These are phyloP conservation scores for Yarrowia porcina DNA, from an alignment of 805 yeast genomes.

Conservation along the genomic window DNA sequence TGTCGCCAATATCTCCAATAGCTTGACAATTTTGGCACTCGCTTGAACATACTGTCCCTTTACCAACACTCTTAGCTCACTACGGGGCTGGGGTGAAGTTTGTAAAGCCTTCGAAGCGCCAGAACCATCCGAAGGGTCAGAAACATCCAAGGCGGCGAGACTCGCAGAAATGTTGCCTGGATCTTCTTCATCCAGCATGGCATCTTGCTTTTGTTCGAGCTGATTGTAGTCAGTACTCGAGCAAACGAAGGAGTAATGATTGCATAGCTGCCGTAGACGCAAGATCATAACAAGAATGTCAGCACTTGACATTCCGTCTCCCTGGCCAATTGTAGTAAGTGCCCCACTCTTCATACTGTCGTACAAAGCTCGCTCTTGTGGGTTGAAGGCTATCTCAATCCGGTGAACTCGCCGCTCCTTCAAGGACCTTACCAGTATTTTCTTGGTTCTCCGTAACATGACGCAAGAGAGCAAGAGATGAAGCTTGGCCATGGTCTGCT, in stretches of 20 bases:
- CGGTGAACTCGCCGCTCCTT: not conserved
- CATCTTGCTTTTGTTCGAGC: not conserved
- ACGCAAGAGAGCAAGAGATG: not conserved
- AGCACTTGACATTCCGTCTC: not conserved
- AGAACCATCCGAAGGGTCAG: no score
- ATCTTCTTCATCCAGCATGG: not conserved
- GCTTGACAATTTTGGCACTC: not conserved
- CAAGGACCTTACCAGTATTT: not conserved
- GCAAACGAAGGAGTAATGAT: not conserved
- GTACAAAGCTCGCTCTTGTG: not conserved
- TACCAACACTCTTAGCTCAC: not conserved
- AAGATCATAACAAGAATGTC: not conserved
- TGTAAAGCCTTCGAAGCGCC: no score
- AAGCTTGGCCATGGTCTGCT: not conserved
- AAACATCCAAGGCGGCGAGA: not conserved
- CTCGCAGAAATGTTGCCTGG: not conserved
- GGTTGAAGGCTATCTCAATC: not conserved
- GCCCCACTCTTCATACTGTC: not conserved
- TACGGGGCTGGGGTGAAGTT: not conserved
- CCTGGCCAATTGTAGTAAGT: not conserved
- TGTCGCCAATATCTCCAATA: not conserved
- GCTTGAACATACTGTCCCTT: not conserved
- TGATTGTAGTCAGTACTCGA: not conserved
- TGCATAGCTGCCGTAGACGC: not conserved
- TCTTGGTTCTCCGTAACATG: not conserved